Evolutionary conservation across 2,329 filamentous ascomycete genomes (phyloP).

Genomic region (Aplosporella prunicola): DNA sequence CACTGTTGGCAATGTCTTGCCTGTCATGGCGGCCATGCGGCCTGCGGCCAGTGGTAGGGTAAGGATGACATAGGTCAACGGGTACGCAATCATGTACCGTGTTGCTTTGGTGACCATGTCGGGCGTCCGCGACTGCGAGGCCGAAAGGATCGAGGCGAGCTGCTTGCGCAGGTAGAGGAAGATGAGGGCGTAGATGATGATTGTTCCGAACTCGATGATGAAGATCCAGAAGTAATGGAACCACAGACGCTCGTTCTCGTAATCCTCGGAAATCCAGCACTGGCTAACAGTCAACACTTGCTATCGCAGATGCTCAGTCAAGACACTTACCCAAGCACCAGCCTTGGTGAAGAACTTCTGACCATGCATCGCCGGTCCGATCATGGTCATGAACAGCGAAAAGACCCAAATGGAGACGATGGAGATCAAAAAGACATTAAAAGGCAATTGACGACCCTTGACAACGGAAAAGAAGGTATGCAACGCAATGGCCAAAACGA

Average conservation of each 20-base stretch:
- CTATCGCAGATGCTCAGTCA: not conserved
- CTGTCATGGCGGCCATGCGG: constrained; percentile 30
- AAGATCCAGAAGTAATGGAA: constrained; percentile 48
- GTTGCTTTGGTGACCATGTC: constrained; percentile 31
- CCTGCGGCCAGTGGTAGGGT: constrained; percentile 52
- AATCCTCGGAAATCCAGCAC: constrained; percentile 42
- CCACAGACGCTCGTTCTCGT: constrained; percentile 39
- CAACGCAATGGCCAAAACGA: constrained; percentile 45
- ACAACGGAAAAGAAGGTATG: constrained; percentile 44
- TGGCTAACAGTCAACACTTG: constrained; percentile 14
- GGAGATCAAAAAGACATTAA: constrained; percentile 34
- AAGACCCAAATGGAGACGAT: constrained; percentile 40
- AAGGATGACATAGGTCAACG: constrained; percentile 56
- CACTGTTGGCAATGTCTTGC: constrained; percentile 35
- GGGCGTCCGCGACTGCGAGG: constrained; percentile 18
- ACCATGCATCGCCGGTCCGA: constrained; percentile 36
- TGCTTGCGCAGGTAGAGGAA: constrained; percentile 18
- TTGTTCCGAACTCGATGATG: constrained; percentile 39
- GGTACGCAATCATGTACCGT: constrained; percentile 56
- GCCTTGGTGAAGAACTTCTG: constrained; percentile 38
- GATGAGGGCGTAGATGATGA: constrained; percentile 12
- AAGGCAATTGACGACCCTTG: constrained; percentile 37
- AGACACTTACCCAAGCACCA: constrained; percentile 40
- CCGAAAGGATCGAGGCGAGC: constrained; percentile 29
- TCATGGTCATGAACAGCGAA: constrained; percentile 36